A percentile compares a stretch with the other conserved stretches of the same genome.
Conservation (phyloP, 805 yeast species). For the Saturnispora kantuleensis region DNA sequence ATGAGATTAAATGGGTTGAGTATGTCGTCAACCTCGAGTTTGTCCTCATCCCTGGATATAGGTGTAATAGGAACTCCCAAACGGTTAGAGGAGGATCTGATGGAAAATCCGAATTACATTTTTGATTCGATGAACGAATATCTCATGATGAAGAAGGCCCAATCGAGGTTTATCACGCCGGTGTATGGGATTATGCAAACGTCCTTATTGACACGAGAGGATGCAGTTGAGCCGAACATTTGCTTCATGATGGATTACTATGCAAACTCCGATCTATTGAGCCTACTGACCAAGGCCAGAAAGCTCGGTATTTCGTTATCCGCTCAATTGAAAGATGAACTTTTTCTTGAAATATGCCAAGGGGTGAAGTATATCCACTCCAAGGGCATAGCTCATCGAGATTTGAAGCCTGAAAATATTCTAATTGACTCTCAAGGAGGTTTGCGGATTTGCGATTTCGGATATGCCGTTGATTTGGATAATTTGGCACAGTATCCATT, state of each 20-base stretch:
- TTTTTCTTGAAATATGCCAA: slow-evolving; percentile 43
- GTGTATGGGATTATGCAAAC: slow-evolving; percentile 12
- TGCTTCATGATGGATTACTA: slow-evolving; percentile 35
- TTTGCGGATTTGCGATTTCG: slow-evolving; percentile 41
- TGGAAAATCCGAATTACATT: slow-evolving; percentile 5
- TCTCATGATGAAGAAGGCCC: slow-evolving; percentile 14
- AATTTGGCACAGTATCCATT: slow-evolving; percentile 16
- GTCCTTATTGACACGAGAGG: not conserved
- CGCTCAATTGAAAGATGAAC: slow-evolving; percentile 31
- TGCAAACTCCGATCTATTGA: slow-evolving; percentile 39
- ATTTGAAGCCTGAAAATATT: slow-evolving; percentile 46
- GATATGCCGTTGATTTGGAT: slow-evolving; percentile 34
- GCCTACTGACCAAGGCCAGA: slow-evolving; percentile 32
- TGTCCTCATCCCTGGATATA: not conserved
- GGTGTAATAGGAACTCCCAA: not conserved
- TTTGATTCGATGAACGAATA: slow-evolving; percentile 23
- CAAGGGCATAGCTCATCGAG: slow-evolving; percentile 37
- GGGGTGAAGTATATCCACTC: slow-evolving; percentile 38
- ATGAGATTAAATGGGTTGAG: not conserved
- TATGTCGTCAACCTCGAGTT: not conserved
- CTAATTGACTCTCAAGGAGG: slow-evolving; percentile 36
- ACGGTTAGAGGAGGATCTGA: slow-evolving; percentile 5
- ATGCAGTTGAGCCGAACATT: slow-evolving; percentile 1
- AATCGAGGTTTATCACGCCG: slow-evolving; percentile 9
- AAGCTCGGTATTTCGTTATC: slow-evolving; percentile 25